A percentile compares a stretch with the other conserved stretches of the same genome.
Conservation (phyloP, 306 rosid species). For the Prunus davidiana region DNA sequence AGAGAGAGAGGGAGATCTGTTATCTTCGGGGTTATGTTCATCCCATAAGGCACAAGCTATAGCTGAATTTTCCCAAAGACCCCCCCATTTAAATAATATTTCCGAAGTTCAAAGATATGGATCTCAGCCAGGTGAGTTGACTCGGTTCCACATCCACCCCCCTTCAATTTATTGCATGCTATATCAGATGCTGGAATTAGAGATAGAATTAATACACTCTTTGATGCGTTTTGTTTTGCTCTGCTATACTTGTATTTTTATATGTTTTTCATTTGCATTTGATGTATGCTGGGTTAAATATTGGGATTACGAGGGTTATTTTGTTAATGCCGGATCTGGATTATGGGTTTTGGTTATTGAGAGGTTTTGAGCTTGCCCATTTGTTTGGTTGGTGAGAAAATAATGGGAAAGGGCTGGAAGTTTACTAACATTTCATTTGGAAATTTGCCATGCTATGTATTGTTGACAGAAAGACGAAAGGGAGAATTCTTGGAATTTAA, state of each 20-base stretch:
- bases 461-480: too few relatives aligned
- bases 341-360: neutral
- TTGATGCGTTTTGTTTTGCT: neutral
- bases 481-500: too few relatives aligned
- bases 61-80: neutral
- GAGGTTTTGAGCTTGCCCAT: neutral
- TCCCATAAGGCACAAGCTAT: neutral
- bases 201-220: neutral
- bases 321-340: neutral
- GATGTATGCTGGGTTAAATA: neutral
- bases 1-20: neutral
- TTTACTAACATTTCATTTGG: neutral
- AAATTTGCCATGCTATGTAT: neutral
- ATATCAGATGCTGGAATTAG: conserved; percentile 1
- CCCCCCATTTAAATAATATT: neutral
- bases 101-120: conserved; percentile 20
- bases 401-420: neutral
- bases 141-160: neutral
- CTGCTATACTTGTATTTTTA: neutral
- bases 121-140: conserved; percentile 36
- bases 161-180: conserved; percentile 5
- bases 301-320: neutral
- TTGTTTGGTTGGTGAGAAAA: conserved; percentile 11
- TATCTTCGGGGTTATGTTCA: neutral
- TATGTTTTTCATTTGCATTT: neutral